Base-by-base conservation (phyloP, 2,329 filamentous ascomycete genomes). In the Penicillium sp. region DNA sequence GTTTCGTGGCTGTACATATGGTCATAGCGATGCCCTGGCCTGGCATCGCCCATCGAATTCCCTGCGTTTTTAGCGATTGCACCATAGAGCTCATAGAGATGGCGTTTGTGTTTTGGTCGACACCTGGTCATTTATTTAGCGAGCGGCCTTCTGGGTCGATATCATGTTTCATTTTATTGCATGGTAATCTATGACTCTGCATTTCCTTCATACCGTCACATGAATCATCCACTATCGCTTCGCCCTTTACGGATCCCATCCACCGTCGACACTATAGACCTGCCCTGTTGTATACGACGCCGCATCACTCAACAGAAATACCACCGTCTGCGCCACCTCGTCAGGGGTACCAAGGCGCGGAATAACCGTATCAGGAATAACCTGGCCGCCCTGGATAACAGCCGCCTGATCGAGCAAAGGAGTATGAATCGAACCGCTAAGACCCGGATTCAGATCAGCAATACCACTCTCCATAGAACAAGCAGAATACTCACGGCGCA, bases 291-390 rank as follows among this genome's bases (percentile, higher is more conserved):
- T 73, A 58, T 72, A 78, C 2, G 70, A 73, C 1, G 70, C 62
- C 8, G 72, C 71, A 50, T 75, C 71, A 38, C 74, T 74, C 15
- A 78, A 60, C 52, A 79, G 54, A 39, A 76, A 78, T n/a, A 74
- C 68, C 25, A 78, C 70, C 1, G 76, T 64, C n/a, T 72, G 68
- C 8, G 75, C 75, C 0, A 69, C 61, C 45, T 72, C 70, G 3
- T 67, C 62, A 0, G 67, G 46, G 13, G 58, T 68, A 3, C 67
- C 67, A 10, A 60, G 46, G 6, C 68, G 58, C 25, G 61, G 57
- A 27, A 69, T 66, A 3, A 60, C 60, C 8, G 49, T 50, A 0
- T 56, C 55, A 10, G 55, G 51, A 3, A 44, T 28, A 13, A 24
- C 43, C 15, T 55, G 23, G 0, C 46, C 50, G 0, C 59, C 63